phyloP scores from a whole-genome alignment of 2,329 filamentous ascomycete species.

The Phialocephala subalpina region DNA sequence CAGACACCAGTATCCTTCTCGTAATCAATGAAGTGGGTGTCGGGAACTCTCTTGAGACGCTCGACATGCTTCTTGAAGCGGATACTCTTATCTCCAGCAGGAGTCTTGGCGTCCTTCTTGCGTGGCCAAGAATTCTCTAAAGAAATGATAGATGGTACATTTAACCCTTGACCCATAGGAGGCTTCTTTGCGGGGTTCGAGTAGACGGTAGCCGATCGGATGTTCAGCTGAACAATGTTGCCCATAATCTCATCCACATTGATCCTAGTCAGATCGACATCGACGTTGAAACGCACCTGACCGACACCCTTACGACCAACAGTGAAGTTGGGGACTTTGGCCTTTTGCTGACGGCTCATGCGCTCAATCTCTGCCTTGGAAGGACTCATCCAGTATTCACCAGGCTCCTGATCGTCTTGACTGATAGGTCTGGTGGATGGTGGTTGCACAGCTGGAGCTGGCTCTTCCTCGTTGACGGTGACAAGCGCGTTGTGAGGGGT shows the following conservation, averaged over 20 bases:
- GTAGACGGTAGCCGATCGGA: conserved; percentile 89
- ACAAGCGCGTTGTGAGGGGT: conserved; percentile 76
- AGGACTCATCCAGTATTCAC: conserved; percentile 89
- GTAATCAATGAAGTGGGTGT: conserved; percentile 86
- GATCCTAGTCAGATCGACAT: conserved; percentile 83
- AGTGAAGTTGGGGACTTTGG: conserved; percentile 76
- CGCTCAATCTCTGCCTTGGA: conserved; percentile 75
- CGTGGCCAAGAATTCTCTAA: conserved; percentile 95
- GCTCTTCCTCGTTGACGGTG: conserved; percentile 77
- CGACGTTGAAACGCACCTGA: conserved; percentile 79
- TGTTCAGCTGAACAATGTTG: conserved; percentile 77
- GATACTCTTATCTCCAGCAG: conserved; percentile 63
- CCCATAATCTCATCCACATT: conserved; percentile 83
- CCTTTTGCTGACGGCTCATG: conserved; percentile 82
- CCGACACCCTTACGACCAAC: conserved; percentile 87
- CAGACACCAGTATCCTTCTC: conserved; percentile 82
- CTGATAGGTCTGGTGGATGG: conserved; percentile 17
- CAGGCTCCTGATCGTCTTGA: conserved; percentile 53
- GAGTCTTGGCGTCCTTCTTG: conserved; percentile 64
- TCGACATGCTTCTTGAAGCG: conserved; percentile 83
- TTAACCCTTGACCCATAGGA: conserved; percentile 84
- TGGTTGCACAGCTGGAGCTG: conserved; percentile 40
- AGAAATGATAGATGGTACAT: conserved; percentile 87
- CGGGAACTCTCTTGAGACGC: conserved; percentile 78
- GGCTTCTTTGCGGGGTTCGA: conserved; percentile 78